Percentiles rank a stretch among this genome's conserved stretches.
Conservation (phyloP, 2,329 filamentous ascomycete species). For the Fusarium fracticaudum region DNA sequence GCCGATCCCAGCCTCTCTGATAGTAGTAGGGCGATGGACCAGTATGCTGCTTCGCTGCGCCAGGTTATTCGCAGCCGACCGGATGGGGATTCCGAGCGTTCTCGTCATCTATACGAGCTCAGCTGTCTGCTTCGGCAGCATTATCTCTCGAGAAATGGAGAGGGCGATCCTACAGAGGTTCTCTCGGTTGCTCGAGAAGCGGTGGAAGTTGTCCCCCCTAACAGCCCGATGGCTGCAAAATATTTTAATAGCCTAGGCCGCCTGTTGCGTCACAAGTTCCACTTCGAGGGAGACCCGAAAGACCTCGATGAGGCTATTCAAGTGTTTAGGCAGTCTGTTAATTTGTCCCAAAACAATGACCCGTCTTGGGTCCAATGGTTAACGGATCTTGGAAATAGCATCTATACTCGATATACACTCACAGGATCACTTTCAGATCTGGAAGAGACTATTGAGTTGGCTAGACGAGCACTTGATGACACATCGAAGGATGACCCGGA, state of each 20-base stretch:
- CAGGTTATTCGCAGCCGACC: too few relatives aligned
- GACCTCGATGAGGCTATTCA: not conserved
- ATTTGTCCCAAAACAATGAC: not conserved
- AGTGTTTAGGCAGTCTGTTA: not conserved
- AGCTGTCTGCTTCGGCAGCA: too few relatives aligned
- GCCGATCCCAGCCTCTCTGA: not conserved
- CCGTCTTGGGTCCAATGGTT: not conserved
- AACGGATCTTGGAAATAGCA: not conserved
- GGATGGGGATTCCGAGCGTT: too few relatives aligned
- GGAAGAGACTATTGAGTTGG: not conserved
- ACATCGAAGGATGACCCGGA: not conserved
- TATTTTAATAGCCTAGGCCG: not conserved
- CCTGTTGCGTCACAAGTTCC: not conserved
- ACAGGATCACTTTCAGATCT: not conserved
- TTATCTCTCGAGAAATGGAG: too few relatives aligned
- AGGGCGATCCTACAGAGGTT: not conserved
- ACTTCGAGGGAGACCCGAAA: not conserved
- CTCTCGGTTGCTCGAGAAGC: not conserved
- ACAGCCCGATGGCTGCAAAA: not conserved
- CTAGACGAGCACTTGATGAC: not conserved
- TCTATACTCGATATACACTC: not conserved
- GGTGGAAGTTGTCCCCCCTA: rapidly evolving
- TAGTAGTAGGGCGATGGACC: not conserved
- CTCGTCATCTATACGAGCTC: too few relatives aligned
- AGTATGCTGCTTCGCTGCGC: not conserved